Evolutionary conservation across 202 grass and related monocot genomes (phyloP).

Genomic region (Carex sylvatica): DNA sequence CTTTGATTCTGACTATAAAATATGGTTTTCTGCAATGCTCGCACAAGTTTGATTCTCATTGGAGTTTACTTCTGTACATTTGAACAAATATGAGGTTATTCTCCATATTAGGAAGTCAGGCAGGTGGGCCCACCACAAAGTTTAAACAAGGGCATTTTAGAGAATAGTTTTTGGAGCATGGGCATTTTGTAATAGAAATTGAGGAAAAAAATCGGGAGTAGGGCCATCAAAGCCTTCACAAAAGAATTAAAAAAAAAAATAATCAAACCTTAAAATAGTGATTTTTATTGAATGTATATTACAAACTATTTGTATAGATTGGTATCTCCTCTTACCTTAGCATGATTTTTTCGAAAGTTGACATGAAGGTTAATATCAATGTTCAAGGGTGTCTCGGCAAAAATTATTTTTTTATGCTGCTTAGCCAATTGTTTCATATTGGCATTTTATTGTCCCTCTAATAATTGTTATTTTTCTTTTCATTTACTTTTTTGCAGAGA

Average conservation of each 20-base stretch:
- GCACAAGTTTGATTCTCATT: neutral
- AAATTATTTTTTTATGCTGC: neutral
- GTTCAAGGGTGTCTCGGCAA: neutral
- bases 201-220: neutral
- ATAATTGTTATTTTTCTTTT: neutral
- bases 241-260: neutral
- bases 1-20: neutral
- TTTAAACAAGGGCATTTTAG: neutral
- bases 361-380: neutral
- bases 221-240: neutral
- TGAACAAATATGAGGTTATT: neutral
- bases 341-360: neutral
- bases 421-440: neutral
- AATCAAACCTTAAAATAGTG: neutral
- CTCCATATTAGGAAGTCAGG: neutral
- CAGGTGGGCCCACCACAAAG: neutral
- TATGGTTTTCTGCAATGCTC: neutral
- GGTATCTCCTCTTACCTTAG: neutral
- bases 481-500: constrained; percentile 44
- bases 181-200: neutral
- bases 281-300: neutral
- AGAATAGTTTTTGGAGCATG: neutral
- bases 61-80: neutral
- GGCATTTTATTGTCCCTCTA: neutral
- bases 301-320: neutral